A percentile compares a stretch with the other conserved stretches of the same genome.
These are phyloP conservation scores for Pseudisothecium myosuroides DNA, from an alignment of 225 moss, liverwort and hornwort species.

Conservation along the genomic window DNA sequence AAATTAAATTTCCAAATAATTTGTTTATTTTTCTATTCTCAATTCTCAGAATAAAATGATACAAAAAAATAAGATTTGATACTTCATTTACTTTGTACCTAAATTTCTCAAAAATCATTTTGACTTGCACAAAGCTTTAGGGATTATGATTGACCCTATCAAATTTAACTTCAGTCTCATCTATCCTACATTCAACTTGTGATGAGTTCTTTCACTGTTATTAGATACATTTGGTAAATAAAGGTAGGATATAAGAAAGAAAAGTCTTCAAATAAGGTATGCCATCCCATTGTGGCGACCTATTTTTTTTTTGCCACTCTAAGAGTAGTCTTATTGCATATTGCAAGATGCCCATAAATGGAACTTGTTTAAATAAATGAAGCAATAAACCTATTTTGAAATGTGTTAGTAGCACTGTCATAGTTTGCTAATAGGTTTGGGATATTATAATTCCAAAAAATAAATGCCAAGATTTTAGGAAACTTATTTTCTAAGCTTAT, in stretches of 20 bases:
- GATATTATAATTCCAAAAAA: too few species aligned
- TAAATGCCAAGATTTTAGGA: too few species aligned
- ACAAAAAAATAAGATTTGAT: background rate
- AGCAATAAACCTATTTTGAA: too few species aligned
- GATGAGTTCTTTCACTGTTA: background rate
- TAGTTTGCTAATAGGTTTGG: too few species aligned
- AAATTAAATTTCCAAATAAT: background rate
- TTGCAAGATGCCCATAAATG: too few species aligned
- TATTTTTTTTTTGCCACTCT: too few species aligned
- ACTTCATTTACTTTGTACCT: background rate
- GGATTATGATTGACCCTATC: background rate
- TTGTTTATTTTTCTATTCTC: background rate
- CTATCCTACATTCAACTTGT: background rate
- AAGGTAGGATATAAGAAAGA: background rate
- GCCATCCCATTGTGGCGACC: background rate
- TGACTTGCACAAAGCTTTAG: background rate
- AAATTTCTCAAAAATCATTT: background rate
- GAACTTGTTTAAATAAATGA: too few species aligned
- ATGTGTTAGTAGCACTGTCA: too few species aligned
- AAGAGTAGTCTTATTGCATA: too few species aligned
- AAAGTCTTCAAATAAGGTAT: background rate
- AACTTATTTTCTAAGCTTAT: too few species aligned
- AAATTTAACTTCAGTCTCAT: background rate
- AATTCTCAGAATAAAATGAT: background rate
- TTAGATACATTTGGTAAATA: background rate